Conservation (phyloP, 495 filamentous ascomycete species). For the Podospora didyma region DNA sequence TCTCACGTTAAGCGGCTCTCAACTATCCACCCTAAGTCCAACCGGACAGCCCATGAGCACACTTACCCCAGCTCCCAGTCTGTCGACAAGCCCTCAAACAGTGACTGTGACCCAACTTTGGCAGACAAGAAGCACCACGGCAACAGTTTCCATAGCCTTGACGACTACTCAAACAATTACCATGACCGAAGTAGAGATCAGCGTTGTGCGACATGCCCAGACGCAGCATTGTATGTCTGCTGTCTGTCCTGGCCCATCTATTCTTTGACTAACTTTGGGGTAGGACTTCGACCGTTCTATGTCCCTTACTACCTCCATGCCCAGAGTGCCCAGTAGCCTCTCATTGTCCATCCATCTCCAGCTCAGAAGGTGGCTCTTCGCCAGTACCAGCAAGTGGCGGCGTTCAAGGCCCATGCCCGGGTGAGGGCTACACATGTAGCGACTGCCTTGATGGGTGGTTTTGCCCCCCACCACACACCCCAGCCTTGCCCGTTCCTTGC, state of each 20-base stretch:
- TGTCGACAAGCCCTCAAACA: neutral
- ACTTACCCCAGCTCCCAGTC: neutral
- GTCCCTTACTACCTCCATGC: conserved; percentile 4
- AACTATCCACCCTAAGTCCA: too few relatives aligned
- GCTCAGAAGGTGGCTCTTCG: neutral
- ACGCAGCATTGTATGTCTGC: conserved; percentile 4
- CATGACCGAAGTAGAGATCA: conserved; percentile 7
- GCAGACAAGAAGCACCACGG: neutral
- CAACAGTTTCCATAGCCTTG: neutral
- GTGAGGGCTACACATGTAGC: conserved; percentile 35
- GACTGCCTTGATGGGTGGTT: conserved; percentile 42
- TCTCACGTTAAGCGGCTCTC: too few relatives aligned
- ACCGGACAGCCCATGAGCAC: neutral
- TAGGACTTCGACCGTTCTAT: conserved; percentile 4
- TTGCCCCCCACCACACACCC: conserved; percentile 37
- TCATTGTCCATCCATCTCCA: neutral
- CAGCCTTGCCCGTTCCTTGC: conserved; percentile 37
- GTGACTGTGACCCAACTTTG: neutral
- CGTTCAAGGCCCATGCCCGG: conserved; percentile 29
- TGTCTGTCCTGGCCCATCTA: neutral
- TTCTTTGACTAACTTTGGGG: neutral
- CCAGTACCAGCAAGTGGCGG: neutral
- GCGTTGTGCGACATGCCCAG: conserved; percentile 7
- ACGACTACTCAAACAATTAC: conserved; percentile 1
- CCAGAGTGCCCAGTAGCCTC: neutral